Base-by-base conservation (phyloP, 768 basidiomycete genomes). In the Albatrellus ellisii region DNA sequence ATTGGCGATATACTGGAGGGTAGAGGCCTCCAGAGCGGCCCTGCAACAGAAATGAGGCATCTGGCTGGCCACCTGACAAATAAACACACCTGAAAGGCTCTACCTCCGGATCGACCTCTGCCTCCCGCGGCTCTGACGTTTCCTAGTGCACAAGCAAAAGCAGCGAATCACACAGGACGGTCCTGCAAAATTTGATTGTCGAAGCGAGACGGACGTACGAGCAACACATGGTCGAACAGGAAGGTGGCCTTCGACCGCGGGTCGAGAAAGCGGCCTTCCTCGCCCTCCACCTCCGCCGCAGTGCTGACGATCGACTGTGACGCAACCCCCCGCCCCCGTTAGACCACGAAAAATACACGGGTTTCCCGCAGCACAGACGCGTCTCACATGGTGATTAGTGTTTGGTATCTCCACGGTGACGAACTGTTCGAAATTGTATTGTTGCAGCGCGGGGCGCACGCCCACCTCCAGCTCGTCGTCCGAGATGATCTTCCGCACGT, bases 361-460 rank as follows among this genome's bases (percentile, higher is more conserved):
- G 20, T 18, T 15, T 11, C 5, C 14, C 34, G 20, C 29, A 12
- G 36, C n/a, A 26, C 15, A 18, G 44, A 17, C 41, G 17, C 28
- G 7, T 60, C 71, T 41, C 56, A 87, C 92, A 66, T 83, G 79
- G 62, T 94, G 79, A 25, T 72, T 64, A 26, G 71, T 64, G 12
- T 72, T 80, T 4, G 81, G 81, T n/a, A 91, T 79, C 47, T 90
- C 85, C 20, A 86, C 85, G 18, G 82, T 76, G 22, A 79, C 82
- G 58, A 91, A 84, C 56, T 99, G 94, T 27, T 76, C 74, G 42
- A 86, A 64, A 55, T 97, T 94, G 62, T 97, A 97, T 45, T 85
- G 71, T 39, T 72, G 66, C 43, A 98, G 60, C 1, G 85, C 82
- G 2, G 87, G 84, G 0, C 77, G 67, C 39, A 94, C 72, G 33